Conservation (phyloP, 1,284 basidiomycete species). For the Singerocomus rubriflavus region DNA sequence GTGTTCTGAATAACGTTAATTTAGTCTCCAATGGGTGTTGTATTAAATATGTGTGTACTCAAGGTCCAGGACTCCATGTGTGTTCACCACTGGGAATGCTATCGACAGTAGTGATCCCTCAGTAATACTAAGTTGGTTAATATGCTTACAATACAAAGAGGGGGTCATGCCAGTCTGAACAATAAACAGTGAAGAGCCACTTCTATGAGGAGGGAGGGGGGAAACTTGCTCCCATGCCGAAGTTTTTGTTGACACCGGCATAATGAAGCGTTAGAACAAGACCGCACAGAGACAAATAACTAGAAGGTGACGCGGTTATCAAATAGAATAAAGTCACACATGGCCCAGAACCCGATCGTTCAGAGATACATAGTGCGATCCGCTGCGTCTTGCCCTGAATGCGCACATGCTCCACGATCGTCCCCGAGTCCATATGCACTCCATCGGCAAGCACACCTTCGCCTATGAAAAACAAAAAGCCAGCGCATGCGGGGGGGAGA, state of each 20-base stretch:
- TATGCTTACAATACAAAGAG: not conserved
- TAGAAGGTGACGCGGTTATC: too few species aligned
- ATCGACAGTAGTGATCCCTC: too few species aligned
- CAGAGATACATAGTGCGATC: constrained; percentile 79
- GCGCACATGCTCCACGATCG: constrained; percentile 86
- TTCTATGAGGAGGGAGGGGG: not conserved
- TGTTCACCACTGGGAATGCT: too few species aligned
- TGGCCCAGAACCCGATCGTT: constrained; percentile 82
- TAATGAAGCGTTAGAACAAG: too few species aligned
- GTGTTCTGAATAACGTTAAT: too few species aligned
- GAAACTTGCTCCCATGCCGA: constrained; percentile 31
- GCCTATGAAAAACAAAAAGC: constrained; percentile 40
- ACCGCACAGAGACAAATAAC: too few species aligned
- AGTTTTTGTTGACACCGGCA: constrained; percentile 36
- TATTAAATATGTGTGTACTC: too few species aligned
- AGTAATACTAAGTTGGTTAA: too few species aligned
- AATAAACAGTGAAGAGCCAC: too few species aligned
- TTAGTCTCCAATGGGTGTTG: too few species aligned
- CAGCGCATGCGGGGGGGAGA: too few species aligned
- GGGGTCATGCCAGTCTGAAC: not conserved
- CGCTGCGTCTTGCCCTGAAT: constrained; percentile 95
- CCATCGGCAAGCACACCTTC: constrained; percentile 98
- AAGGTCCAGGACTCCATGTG: too few species aligned
- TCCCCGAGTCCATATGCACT: constrained; percentile 81
- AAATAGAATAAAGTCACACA: constrained; percentile 49